Base-by-base conservation (phyloP, 306 rosid species). In the Begonia fuchsioides region DNA sequence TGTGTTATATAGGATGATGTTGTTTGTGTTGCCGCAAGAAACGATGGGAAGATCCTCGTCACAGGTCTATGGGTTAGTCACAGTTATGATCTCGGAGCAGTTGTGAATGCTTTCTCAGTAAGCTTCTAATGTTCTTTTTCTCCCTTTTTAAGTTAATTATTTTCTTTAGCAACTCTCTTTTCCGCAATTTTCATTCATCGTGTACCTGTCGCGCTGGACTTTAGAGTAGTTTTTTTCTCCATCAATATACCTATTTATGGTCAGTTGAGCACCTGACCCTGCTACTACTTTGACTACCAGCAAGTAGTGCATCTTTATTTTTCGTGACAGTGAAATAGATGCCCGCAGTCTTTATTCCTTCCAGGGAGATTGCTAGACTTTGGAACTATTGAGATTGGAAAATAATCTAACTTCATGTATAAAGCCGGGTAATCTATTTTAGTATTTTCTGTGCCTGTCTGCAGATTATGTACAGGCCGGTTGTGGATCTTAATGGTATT, bases 31-130 rank as follows among this genome's bases (percentile, higher is more conserved):
- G 77, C 85, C 54, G 94, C 98, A 1, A 80, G 92, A 61, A 59
- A 69, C 11, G 83, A 79, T 32, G 59, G 87, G 61, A 90, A 85
- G 72, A 59, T 60, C 15, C 59, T 90, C n/a, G 87, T 90, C 51
- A 90, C 92, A 9, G 74, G 70, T 11, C 54, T 79, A 64, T 90
- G 98, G 98, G 92, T 90, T 51, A 82, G 81, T 14, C 94, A 90
- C 26, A 77, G 85, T 68, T 75, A 69, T 51, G 98, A 85, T 51
- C 40, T 68, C 52, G 95, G 87, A 64, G 55, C 68, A 76, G 72
- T 68, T 0, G 71, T 75, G n/a, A 83, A 81, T 58, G 39, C 75
- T 53, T 13, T 64, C 41, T 71, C 85, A 51, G 98, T 90, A 60
- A 47, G 95, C 75, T 64, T 44, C 38, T 40, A 20, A 13, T 54